Evolutionary conservation across 2,329 filamentous ascomycete genomes (phyloP).

Genomic region (Paraconiothyrium sp.): DNA sequence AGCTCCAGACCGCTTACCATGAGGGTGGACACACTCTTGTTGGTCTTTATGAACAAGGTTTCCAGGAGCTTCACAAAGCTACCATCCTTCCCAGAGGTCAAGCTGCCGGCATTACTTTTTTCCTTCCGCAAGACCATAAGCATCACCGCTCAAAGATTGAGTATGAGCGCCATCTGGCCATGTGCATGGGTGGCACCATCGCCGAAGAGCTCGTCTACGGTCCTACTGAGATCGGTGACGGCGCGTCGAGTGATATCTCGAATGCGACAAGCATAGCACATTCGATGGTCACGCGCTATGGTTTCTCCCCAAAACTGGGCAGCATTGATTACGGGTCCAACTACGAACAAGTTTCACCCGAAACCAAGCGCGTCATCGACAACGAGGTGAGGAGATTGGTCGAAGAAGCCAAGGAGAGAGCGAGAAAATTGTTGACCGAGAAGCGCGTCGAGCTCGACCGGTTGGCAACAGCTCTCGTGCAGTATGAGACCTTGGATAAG

Average conservation of each 20-base stretch:
- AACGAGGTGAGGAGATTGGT: slow-evolving; percentile 85
- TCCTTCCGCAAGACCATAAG: slow-evolving; percentile 85
- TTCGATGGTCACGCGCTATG: slow-evolving; percentile 85
- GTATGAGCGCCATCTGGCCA: slow-evolving; percentile 81
- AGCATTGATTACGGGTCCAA: slow-evolving; percentile 87
- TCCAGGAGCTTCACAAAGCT: slow-evolving; percentile 90
- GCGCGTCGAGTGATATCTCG: slow-evolving; percentile 84
- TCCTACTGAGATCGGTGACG: slow-evolving; percentile 88
- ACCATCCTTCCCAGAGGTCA: slow-evolving; percentile 93
- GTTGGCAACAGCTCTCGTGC: slow-evolving; percentile 85
- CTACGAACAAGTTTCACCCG: slow-evolving; percentile 82
- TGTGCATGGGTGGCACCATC: slow-evolving; percentile 85
- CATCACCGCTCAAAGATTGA: slow-evolving; percentile 82
- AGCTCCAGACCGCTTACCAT: slow-evolving; percentile 93
- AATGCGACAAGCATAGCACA: slow-evolving; percentile 84
- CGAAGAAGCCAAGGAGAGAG: slow-evolving; percentile 81
- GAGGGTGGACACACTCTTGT: slow-evolving; percentile 96
- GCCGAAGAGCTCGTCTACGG: slow-evolving; percentile 93
- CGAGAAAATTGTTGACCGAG: slow-evolving; percentile 73
- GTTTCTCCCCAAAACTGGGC: slow-evolving; percentile 88
- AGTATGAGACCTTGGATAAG: slow-evolving; percentile 92
- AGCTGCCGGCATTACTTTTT: slow-evolving; percentile 85
- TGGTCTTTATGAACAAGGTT: slow-evolving; percentile 79
- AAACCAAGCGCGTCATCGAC: slow-evolving; percentile 89
- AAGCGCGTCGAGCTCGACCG: slow-evolving; percentile 87